Base-by-base conservation (phyloP, 495 filamentous ascomycete species). In the Lindgomyces ingoldianus region DNA sequence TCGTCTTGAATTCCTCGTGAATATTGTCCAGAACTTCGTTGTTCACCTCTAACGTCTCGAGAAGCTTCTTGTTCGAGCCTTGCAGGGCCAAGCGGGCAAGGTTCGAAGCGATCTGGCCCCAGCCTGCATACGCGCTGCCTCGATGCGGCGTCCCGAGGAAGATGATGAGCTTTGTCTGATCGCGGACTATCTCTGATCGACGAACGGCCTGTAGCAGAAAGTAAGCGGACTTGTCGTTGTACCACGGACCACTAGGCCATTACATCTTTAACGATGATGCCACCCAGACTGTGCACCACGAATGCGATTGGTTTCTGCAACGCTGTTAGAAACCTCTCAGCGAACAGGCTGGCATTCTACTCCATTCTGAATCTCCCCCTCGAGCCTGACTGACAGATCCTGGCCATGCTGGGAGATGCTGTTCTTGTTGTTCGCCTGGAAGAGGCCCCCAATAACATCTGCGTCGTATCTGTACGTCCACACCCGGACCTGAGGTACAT, bases 141-240 rank as follows among this genome's bases (percentile, higher is more conserved):
- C 76, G 66, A 61, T 80, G 76, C 26, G 76, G 77, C 30, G 75
- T 78, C 27, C 76, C 76, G 11, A 78, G 72, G 65, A 80, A 80
- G 58, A 80, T 50, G 33, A 78, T 64, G 1, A 73, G 49, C 57
- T 65, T 74, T 33, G 76, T 77, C 44, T 71, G 64, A 41, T 60
- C 21, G 14, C 67, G 62, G 65, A 55, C 56, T 44, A 10, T 48
- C 14, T 69, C 65, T 29, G 73, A 79, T 68, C 73, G 49, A 22
- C 49, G 61, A 18, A 78, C 45, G 67, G 50, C 50, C 50, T 53
- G 29, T 22, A 30, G 21, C 50, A 53, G 50, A 24, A 22, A 3
- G 50, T 53, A 16, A 53, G 50, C 50, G 36, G 50, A 33, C 25
- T 11, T 9, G 19, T 22, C 4, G 50, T 36, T 18, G 27, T 29